Base-by-base conservation (phyloP, 1,284 basidiomycete genomes). In the Irpex sp. region DNA sequence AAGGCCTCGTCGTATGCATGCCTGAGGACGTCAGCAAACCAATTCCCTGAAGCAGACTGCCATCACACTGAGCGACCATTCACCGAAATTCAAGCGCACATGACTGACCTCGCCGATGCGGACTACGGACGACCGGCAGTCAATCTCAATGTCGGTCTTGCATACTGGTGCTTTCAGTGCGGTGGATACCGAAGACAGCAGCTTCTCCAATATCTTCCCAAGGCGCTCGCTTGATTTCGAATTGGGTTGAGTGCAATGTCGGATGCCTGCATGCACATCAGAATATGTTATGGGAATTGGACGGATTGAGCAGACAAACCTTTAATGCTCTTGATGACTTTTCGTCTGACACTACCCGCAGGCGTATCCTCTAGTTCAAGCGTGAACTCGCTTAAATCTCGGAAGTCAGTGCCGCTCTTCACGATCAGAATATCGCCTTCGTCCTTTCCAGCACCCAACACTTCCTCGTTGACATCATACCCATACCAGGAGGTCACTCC, bases 391-490 rank as follows among this genome's bases (percentile, higher is more conserved):
- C 92, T 93, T 31, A 97, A 77, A 67, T 97, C 94, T 38, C 92
- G 85, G 74, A 97, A 97, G 76, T 97, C 94, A 4, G 91, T 93
- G 4, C 95, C 95, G 67, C 91, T 94, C 75, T 97, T 97, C 68
- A 96, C 77, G 13, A 93, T 81, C 38, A 89, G 81, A 65, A 89
- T 76, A 51, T 92, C 87, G 3, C 91, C 91, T 1, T 85, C 70
- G 72, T 97, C 95, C 13, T 80, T 81, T 71, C 93, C 89, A 1
- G 88, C 86, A 9, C 94, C 94, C 2, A 92, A 82, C 11, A 84
- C 82, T 4, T 79, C 75, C 49, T 82, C 73, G 0, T 78, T 77
- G 17, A 84, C 75, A 64, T 92, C 84, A 64, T 87, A 91, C 48
- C 85, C 85, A 34, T 93, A 84, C 92, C 92, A 97, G 2, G 77